Base-by-base conservation (phyloP, 176 grass and related monocot genomes). In the Zea mays region DNA sequence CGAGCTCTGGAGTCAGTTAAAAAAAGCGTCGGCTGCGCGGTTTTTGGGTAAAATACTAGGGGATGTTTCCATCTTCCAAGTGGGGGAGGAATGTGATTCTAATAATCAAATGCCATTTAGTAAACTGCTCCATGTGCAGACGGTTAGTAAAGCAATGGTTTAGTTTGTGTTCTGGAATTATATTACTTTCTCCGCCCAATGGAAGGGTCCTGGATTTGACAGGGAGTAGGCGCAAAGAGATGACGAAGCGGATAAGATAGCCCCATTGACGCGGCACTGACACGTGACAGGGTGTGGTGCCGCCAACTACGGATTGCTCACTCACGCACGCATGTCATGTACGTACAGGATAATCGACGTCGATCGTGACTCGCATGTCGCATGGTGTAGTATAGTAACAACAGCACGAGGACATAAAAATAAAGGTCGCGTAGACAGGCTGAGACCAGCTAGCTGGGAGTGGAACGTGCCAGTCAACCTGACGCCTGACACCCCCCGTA, bases 221-320 rank as follows among this genome's bases (percentile, higher is more conserved):
- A 27, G 27, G 27, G 27, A 27, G 27, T 27, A 27, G 1, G 27
- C 27, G 27, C 27, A 27, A 27, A 40, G 45, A 58, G 20, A 46
- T 75, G 56, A 46, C 62, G 56, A 62, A 74, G 47, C 7, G 61
- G 84, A 80, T 67, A 73, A 69, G 35, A 57, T 57, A 57, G 20
- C 7, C 58, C 58, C 60, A 67, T 72, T 81, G 71, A 81, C 37
- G 72, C 46, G 64, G 63, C 66, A 63, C 36, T 61, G 64, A 76
- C 52, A 13, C 40, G 44, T 45, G 44, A 45, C 1, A 10, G 2
- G n/a, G 34, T 84, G 45, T 33, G 62, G 75, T 70, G 19, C 44
- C 44, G 19, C 44, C 44, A 63, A 76, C 50, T 62, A 76, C 64
- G 55, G 55, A 55, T 44, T 75, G 51, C n/a, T 19, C 37, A 48